phyloP scores from a whole-genome alignment of 2,329 filamentous ascomycete genomes.

The Pleurostoma richardsiae region DNA sequence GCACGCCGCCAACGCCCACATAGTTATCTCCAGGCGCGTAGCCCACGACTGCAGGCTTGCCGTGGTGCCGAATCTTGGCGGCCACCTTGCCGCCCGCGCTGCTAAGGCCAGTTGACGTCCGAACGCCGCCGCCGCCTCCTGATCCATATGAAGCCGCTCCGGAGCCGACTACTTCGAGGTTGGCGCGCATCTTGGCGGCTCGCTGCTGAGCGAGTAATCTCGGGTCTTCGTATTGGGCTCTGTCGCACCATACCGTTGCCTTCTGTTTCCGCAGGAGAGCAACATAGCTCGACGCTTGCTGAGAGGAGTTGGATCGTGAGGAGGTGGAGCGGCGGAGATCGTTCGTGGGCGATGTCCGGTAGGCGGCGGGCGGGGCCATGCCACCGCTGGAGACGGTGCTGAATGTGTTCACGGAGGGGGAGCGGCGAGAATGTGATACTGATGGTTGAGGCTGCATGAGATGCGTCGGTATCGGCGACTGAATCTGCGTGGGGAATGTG shows the following conservation, averaged over 20 bases:
- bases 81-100: constrained; percentile 58
- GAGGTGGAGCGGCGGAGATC: constrained; percentile 75
- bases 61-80: constrained; percentile 85
- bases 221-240: constrained; percentile 87
- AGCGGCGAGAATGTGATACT: constrained; percentile 42
- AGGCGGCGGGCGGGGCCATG: constrained; percentile 47
- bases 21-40: constrained; percentile 76
- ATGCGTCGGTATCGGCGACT: constrained; percentile 21
- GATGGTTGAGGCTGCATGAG: constrained; percentile 24
- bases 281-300: constrained; percentile 74
- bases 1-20: constrained; percentile 72
- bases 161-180: constrained; percentile 73
- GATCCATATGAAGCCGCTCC: constrained; percentile 43
- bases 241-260: constrained; percentile 97
- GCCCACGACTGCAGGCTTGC: constrained; percentile 71
- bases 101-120: constrained; percentile 59
- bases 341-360: constrained; percentile 48
- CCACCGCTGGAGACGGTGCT: constrained; percentile 59
- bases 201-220: constrained; percentile 76
- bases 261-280: constrained; percentile 96
- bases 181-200: constrained; percentile 81
- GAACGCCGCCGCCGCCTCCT: constrained; percentile 32
- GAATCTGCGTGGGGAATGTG: constrained; percentile 33
- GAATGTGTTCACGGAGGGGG: constrained; percentile 63
- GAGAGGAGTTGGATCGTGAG: constrained; percentile 61